A percentile compares a stretch with the other conserved stretches of the same genome.
These are phyloP conservation scores for Alternaria tenuissima DNA, from an alignment of 2,329 filamentous ascomycete species.

Conservation along the genomic window DNA sequence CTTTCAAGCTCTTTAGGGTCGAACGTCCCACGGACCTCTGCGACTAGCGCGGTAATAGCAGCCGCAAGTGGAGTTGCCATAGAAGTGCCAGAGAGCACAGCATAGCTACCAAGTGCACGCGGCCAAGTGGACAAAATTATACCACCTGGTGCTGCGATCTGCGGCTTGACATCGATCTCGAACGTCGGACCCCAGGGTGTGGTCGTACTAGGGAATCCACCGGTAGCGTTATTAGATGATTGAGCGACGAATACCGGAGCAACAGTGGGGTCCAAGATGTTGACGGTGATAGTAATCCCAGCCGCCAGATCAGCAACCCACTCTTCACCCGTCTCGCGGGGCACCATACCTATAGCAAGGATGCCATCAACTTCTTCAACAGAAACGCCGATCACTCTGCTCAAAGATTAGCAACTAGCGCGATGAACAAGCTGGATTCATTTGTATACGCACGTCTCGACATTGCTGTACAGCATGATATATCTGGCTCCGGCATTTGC, in stretches of 20 bases:
- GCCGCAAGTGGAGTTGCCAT: conserved; percentile 54
- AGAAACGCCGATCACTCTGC: background rate
- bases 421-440: too few relatives aligned
- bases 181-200: conserved; percentile 67
- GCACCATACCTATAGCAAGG: too few relatives aligned
- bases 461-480: conserved; percentile 1
- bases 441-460: background rate
- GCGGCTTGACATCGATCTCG: conserved; percentile 65
- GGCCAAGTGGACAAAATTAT: conserved; percentile 66
- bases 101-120: conserved; percentile 57
- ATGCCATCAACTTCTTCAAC: background rate
- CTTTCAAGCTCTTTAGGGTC: conserved; percentile 17
- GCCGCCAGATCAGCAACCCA: too few relatives aligned
- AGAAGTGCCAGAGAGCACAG: conserved; percentile 64
- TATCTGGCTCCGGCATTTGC: background rate
- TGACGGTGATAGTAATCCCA: too few relatives aligned
- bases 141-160: conserved; percentile 64
- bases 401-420: too few relatives aligned
- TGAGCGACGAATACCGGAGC: background rate
- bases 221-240: background rate
- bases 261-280: too few relatives aligned
- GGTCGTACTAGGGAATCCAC: background rate
- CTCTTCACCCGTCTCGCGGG: too few relatives aligned
- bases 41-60: conserved; percentile 22
- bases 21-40: conserved; percentile 18